Conservation (phyloP, 257 asterid species). For the Penstemon newberryi region DNA sequence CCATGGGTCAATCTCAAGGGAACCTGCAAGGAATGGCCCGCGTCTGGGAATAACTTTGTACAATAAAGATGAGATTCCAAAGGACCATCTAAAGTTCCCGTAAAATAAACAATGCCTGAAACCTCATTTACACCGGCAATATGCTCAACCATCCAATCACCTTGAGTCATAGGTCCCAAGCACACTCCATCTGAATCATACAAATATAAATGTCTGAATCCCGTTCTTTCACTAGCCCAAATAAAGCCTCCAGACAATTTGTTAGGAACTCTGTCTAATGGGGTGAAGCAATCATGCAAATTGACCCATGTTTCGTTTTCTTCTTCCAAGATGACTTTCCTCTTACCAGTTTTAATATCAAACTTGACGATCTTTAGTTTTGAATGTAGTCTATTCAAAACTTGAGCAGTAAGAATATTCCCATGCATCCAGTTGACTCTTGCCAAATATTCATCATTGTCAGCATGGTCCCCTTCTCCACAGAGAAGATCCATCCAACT, state of each 20-base stretch:
- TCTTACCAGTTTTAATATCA: constrained; percentile 70
- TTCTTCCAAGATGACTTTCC: constrained; percentile 70
- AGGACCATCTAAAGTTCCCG: constrained; percentile 77
- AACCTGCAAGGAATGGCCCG: constrained; percentile 34
- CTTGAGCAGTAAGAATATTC: constrained; percentile 79
- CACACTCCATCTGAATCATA: constrained; percentile 67
- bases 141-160: constrained; percentile 95
- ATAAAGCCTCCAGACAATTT: constrained; percentile 65
- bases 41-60: constrained; percentile 51
- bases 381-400: constrained; percentile 73
- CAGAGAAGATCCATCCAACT: constrained; percentile 90
- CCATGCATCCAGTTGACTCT: constrained; percentile 93
- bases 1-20: constrained; percentile 75
- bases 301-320: constrained; percentile 79
- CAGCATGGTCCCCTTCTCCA: constrained; percentile 48
- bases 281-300: constrained; percentile 87
- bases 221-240: constrained; percentile 94
- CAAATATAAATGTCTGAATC: constrained; percentile 78
- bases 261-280: constrained; percentile 61
- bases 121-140: constrained; percentile 84
- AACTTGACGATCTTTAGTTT: constrained; percentile 71
- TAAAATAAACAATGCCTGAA: constrained; percentile 67
- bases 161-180: constrained; percentile 81
- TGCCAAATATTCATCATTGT: constrained; percentile 73
- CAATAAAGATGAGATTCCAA: constrained; percentile 83